These are phyloP conservation scores for Cornus kousa DNA, from an alignment of 148 eudicot species.

Conservation along the genomic window DNA sequence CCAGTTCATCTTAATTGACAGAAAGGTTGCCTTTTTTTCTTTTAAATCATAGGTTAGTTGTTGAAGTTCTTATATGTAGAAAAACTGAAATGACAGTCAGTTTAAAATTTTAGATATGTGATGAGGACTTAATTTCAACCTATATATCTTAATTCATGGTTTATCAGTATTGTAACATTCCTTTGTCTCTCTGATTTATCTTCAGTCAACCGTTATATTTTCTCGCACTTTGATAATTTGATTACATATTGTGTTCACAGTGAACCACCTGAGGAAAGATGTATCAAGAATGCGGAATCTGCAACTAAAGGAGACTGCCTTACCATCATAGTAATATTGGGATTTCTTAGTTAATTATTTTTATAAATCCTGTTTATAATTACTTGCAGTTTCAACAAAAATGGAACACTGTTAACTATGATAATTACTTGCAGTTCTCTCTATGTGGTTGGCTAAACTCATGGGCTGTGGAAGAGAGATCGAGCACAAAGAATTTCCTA, in stretches of 20 bases:
- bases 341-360: constrained; percentile 1
- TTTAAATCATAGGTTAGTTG: neutral
- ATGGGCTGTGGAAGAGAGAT: too few species aligned
- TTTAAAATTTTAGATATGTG: neutral
- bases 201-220: neutral
- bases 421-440: neutral
- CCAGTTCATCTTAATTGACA: too few species aligned
- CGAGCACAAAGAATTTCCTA: too few species aligned
- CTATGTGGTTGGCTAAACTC: too few species aligned
- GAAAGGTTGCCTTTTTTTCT: neutral
- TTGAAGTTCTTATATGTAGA: neutral
- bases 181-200: neutral
- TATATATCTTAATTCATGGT: constrained; percentile 3
- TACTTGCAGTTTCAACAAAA: neutral
- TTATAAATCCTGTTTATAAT: neutral
- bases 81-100: neutral
- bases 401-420: neutral
- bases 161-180: neutral
- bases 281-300: constrained; percentile 57
- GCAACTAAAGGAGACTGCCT: constrained; percentile 64
- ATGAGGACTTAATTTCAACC: neutral
- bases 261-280: constrained; percentile 71
- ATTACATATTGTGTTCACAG: constrained; percentile 31
- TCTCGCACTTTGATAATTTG: neutral
- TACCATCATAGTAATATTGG: constrained; percentile 60